Evolutionary conservation across 2,329 filamentous ascomycete species (phyloP), one percentile per base, ranked within the genome.

Genomic region (Epichloe gansuensis): DNA sequence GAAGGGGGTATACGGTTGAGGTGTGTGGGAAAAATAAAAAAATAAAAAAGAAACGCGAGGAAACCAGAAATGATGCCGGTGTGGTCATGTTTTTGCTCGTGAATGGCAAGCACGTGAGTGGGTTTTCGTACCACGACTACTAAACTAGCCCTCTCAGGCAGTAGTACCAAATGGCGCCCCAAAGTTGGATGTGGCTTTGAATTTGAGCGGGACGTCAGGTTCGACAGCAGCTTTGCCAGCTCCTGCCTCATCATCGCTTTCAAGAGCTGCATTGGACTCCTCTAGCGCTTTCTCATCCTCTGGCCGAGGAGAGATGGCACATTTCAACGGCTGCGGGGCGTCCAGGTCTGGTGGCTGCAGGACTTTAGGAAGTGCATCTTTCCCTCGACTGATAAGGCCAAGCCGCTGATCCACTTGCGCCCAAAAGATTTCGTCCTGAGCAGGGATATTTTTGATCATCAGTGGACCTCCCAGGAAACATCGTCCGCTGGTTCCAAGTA

Each of bases 351-450:
- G 48, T 21, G 54, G 28, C 28, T 55, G 64, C 56, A 72, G 62
- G 38, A 71, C 70, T 12, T 73, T 71, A 1, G 77, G 77, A 0
- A 75, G 65, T 1, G 72, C 68, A 39, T 76, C 72, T 21, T 72
- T 66, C 13, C 69, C 71, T 50, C 68, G 71, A 52, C 72, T 72
- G 43, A 77, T 73, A 42, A 73, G 69, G 53, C 76, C 70, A 2
- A 81, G 69, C 60, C 75, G 80, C 59, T 76, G 70, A 39, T 75
- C 72, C 15, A 81, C 62, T 54, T 67, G 66, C 45, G 67, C 67
- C 48, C 77, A 73, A 56, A 81, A 81, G 23, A 75, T 65, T 57
- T 80, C 77, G 54, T 81, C 78, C 48, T 77, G 70, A 1, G 74
- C 75, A 1, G 77, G 76, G 54, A 76, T 74, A 56, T 81, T 81